Evolutionary conservation across 108 stramenopile species (phyloP), one percentile per base, ranked within the genome.

Genomic region (Craspedostauros australis): DNA sequence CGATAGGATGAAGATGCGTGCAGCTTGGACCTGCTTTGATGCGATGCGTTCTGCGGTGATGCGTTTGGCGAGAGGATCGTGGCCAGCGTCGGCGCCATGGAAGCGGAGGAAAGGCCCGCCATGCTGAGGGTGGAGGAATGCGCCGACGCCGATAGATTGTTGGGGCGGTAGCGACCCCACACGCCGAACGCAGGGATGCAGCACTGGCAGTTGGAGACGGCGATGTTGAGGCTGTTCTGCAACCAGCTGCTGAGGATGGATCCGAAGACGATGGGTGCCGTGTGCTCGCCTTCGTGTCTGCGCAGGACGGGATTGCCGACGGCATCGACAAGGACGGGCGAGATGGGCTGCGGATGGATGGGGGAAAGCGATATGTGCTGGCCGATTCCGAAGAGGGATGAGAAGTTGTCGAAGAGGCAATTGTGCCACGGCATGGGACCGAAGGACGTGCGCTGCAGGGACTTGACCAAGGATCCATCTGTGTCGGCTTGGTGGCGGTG

Each of bases 311-410:
- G 48, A 7, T 24, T 20, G 1, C 45, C 68, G 29, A 74, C 2
- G 14, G 23, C 40, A 20, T 60, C 46, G 42, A 72, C 18, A 4
- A 77, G 30, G 26, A 64, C 60, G 4, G 27, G 9, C 0, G 58
- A 47, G 16, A 64, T 51, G 9, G 45, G 51, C 37, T 70, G 32
- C 7, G 57, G 46, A 15, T 47, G 50, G 49, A 72, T 72, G 5
- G 75, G 70, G 12, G 71, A 54, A 29, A 90, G 70, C 14, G 85
- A 83, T 30, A 91, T 80, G 66, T 91, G 86, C 48, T 91, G 90
- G 32, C 90, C 90, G 39, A 91, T 77, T 16, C 84, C 81, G 60
- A 91, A 86, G 3, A 87, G 56, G n/a, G 66, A 46, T 1, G 84
- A 87, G 28, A 91, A 49, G 51, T 91, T 82, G 16, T 59, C 57